Conservation (phyloP, 2,329 filamentous ascomycete species). For the Colletotrichum sp. region DNA sequence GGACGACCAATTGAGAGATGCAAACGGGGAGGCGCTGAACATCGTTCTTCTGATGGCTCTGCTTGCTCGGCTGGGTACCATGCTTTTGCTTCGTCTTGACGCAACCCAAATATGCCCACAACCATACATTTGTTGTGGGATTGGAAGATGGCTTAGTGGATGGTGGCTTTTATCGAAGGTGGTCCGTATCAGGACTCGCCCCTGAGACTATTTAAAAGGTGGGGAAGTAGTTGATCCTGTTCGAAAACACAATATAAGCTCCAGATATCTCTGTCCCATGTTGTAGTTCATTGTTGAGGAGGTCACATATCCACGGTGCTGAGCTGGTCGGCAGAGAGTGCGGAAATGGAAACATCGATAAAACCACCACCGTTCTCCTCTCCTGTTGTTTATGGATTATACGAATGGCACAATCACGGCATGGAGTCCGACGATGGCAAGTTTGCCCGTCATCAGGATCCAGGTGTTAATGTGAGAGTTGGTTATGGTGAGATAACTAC, state of each 20-base stretch:
- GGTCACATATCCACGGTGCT: neutral
- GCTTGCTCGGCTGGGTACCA: neutral
- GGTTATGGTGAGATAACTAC: fast-evolving
- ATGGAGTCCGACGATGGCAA: neutral
- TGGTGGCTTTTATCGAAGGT: neutral
- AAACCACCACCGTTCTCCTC: fast-evolving
- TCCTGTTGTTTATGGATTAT: neutral
- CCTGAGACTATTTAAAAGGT: neutral
- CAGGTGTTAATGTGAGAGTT: neutral
- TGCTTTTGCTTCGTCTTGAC: neutral
- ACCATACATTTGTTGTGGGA: neutral
- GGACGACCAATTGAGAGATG: neutral
- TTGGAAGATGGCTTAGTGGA: neutral
- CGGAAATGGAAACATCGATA: neutral
- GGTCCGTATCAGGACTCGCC: fast-evolving
- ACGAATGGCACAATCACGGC: neutral
- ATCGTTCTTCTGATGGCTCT: neutral
- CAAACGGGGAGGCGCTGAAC: neutral
- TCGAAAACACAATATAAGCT: neutral
- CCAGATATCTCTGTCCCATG: no score
- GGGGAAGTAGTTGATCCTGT: neutral
- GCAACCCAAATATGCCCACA: neutral
- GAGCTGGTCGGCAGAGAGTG: fast-evolving
- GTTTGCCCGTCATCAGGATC: neutral
- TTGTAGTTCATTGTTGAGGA: neutral